Evolutionary conservation across 768 basidiomycete genomes (phyloP), one percentile per base, ranked within the genome.

Genomic region (Leucocoprinus sp.): DNA sequence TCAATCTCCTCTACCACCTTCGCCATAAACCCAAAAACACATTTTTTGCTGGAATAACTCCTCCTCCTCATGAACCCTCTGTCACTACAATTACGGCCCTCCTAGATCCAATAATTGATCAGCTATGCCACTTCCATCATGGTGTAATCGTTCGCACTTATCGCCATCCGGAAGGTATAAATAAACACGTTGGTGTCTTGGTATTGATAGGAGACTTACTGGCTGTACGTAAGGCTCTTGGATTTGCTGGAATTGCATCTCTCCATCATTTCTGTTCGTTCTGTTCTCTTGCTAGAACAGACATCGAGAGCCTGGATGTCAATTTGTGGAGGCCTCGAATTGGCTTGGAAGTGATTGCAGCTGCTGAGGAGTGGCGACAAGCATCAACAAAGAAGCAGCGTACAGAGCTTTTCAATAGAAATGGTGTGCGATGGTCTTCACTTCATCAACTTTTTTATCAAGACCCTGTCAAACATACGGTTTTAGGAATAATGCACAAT

Each of bases 401-500:
- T 11, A 41, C 50, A 17, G 18, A 35, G 27, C 24, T 56, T 5
- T 41, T 53, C 24, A 29, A 42, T 19, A 29, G 38, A 14, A 19
- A 51, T 37, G 58, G 58, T 27, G 55, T 60, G 6, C 53, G 55
- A 0, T 57, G 52, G 52, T 54, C 58, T 6, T 45, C 57, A 6
- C 37, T 60, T 11, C 50, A 56, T 24, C 38, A 29, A 5, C 50
- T 60, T 8, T 27, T 35, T 5, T 60, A 60, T 40, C 43, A 52
- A 18, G 56, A 60, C 49, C 52, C 55, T 33, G 56, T 60, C 14
- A 19, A 36, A 3, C 56, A 60, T 38, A 55, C 54, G 1, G 15
- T 57, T 4, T 51, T 60, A 22, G 58, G 58, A 3, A 14, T 53
- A 1, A 55, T 60, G 56, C 58, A 60, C 29, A 60, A 57, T 45